A percentile compares a stretch with the other conserved stretches of the same genome.
These are phyloP conservation scores for Euphorbia pulcherrima DNA, from an alignment of 345 rosid genomes.

Conservation along the genomic window DNA sequence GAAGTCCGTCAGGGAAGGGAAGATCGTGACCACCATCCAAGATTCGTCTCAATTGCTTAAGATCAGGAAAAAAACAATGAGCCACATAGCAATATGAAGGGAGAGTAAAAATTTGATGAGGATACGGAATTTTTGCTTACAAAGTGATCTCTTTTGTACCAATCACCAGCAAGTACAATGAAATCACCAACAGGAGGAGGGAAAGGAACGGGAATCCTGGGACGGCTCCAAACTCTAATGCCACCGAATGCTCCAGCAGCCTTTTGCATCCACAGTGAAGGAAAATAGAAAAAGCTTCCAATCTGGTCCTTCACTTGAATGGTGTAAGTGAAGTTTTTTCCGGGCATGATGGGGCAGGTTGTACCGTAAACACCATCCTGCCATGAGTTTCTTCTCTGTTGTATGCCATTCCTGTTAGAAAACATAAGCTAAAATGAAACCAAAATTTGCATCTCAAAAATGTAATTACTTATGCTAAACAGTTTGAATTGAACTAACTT, in stretches of 20 bases:
- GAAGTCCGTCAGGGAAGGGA: conserved; percentile 33
- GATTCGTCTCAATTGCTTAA: conserved; percentile 23
- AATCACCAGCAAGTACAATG: conserved; percentile 67
- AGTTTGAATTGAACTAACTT: too few species aligned
- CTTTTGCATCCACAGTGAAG: conserved; percentile 73
- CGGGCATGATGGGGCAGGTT: conserved; percentile 72
- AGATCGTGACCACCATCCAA: conserved; percentile 28
- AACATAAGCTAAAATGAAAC: neutral
- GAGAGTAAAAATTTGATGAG: neutral
- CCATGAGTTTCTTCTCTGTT: conserved; percentile 76
- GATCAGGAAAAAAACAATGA: neutral
- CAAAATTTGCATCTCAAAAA: conserved; percentile 1
- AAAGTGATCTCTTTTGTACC: conserved; percentile 63
- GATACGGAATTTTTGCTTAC: conserved; percentile 28
- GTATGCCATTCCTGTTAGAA: conserved; percentile 65
- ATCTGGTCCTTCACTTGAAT: conserved; percentile 83
- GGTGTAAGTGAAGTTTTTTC: conserved; percentile 63
- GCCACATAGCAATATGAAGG: too few species aligned
- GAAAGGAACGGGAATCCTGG: conserved; percentile 74
- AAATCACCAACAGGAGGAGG: conserved; percentile 65
- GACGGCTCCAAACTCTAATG: conserved; percentile 54
- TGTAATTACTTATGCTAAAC: neutral
- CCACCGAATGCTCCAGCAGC: conserved; percentile 83
- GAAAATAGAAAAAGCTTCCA: conserved; percentile 77
- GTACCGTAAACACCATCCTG: conserved; percentile 82